Base-by-base conservation (phyloP, 139 green algal species). In the Desmodesmus armatus region DNA sequence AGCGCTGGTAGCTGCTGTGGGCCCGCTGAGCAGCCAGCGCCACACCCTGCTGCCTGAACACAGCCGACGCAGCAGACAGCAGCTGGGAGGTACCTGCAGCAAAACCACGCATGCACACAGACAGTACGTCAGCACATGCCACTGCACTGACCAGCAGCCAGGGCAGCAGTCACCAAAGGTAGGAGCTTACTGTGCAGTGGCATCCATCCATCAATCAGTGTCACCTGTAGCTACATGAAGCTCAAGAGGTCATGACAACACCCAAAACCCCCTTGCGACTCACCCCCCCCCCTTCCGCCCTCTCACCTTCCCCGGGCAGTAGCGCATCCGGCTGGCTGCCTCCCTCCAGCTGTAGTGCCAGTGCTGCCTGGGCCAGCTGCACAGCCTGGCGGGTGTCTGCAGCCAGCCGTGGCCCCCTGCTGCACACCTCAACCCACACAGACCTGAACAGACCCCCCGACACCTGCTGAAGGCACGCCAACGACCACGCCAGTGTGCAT, bases 1-100 rank as follows among this genome's bases (percentile, higher is more conserved):
- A 25, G 11, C 89, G 86, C 81, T 92, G 89, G 74, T 92, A 92
- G 69, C 53, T 79, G 81, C 80, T 89, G 83, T 92, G 89, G 49
- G 88, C 75, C n/a, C n/a, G n/a, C 65, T 76, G 47, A 35, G 29
- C 31, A 55, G 76, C n/a, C 71, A 87, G 82, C 7, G 41, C 37
- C 40, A 44, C 41, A 15, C 31, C 70, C 71, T 82, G 51, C 21
- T 49, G 39, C 58, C 41, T 51, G 55, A 77, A 75, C 37, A 65
- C 49, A 65, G 71, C 66, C 80, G 55, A 67, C 11, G 86, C 72
- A 23, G 41, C 62, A 33, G 62, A 19, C 79, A 89, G 72, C 72
- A 89, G 44, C 23, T 83, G 29, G 39, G 33, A 17, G 6, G 78
- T 40, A 25, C 85, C 83, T 88, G 58, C n/a, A 66, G 79, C 47